Evolutionary conservation across 129 eudicot genomes (phyloP).

Genomic region (Glebionis coronaria): DNA sequence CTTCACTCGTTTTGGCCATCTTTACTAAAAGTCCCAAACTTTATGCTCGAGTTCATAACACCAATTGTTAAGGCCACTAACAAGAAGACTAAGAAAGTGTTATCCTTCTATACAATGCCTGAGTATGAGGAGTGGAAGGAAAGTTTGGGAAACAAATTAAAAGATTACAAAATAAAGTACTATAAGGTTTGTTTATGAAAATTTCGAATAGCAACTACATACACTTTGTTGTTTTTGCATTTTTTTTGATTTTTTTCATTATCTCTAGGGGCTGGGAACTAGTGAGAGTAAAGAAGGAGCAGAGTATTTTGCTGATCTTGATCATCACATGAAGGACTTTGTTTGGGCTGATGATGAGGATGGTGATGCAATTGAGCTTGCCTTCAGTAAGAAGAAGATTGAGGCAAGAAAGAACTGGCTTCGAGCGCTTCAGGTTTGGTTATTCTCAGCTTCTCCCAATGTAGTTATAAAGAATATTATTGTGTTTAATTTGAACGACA

Average conservation of each 20-base stretch:
- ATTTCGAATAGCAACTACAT: background rate
- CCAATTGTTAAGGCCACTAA: slow-evolving; percentile 91
- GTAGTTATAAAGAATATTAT: background rate
- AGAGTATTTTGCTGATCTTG: slow-evolving; percentile 69
- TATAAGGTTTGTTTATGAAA: slow-evolving; percentile 62
- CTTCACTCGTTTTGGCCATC: slow-evolving; percentile 98
- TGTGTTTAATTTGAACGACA: too few relatives aligned
- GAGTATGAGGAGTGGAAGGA: slow-evolving; percentile 80
- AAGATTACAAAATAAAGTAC: slow-evolving; percentile 77
- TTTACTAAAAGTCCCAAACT: slow-evolving; percentile 75
- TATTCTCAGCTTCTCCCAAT: background rate
- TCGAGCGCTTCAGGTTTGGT: slow-evolving; percentile 68
- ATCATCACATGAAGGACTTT: slow-evolving; percentile 69
- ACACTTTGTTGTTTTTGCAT: background rate
- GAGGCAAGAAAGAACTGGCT: slow-evolving; percentile 96
- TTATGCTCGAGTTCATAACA: slow-evolving; percentile 79
- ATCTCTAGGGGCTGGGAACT: slow-evolving; percentile 89
- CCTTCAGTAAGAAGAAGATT: slow-evolving; percentile 91
- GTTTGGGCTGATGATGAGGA: slow-evolving; percentile 74
- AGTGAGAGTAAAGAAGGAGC: slow-evolving; percentile 69
- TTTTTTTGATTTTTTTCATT: background rate
- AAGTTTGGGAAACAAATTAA: slow-evolving; percentile 42
- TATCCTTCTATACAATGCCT: slow-evolving; percentile 80
- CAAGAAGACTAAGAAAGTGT: slow-evolving; percentile 37
- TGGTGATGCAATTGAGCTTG: slow-evolving; percentile 87